These are phyloP conservation scores for Diaporthe eres DNA, from an alignment of 2,329 filamentous ascomycete genomes.

Conservation along the genomic window DNA sequence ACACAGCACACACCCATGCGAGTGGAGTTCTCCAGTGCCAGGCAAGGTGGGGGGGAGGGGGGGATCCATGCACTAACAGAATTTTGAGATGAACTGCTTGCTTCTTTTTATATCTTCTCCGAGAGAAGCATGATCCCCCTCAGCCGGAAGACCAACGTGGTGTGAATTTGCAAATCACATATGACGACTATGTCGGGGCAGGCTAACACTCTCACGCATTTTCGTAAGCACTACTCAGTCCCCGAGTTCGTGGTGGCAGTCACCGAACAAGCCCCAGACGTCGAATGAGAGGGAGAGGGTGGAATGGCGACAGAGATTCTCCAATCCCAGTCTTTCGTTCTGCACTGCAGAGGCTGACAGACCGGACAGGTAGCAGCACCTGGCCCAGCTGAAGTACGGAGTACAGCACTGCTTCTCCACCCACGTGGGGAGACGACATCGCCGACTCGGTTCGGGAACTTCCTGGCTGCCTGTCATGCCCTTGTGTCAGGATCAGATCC, in stretches of 20 bases:
- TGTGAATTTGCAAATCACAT: background rate
- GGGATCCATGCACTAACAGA: slow-evolving; percentile 9
- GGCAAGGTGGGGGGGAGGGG: background rate
- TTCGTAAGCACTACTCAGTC: background rate
- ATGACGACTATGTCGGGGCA: background rate
- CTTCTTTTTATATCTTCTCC: slow-evolving; percentile 27
- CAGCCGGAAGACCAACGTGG: background rate
- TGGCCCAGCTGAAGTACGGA: slow-evolving; percentile 5
- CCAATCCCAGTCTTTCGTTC: background rate
- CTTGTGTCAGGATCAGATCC: slow-evolving; percentile 17
- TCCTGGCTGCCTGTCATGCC: slow-evolving; percentile 20
- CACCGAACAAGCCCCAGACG: background rate
- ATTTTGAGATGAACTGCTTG: slow-evolving; percentile 29
- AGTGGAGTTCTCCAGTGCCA: background rate
- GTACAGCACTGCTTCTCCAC: slow-evolving; percentile 2
- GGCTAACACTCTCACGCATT: background rate
- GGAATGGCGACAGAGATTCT: background rate
- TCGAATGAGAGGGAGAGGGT: background rate
- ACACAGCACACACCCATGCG: background rate
- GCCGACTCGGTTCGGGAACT: slow-evolving; percentile 22
- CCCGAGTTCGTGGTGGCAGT: background rate
- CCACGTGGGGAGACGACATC: slow-evolving; percentile 13
- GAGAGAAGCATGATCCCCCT: background rate
- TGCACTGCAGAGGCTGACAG: background rate
- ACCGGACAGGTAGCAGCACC: background rate